phyloP scores from a whole-genome alignment of 495 filamentous ascomycete species.

The Trichoderma asperelloides region DNA sequence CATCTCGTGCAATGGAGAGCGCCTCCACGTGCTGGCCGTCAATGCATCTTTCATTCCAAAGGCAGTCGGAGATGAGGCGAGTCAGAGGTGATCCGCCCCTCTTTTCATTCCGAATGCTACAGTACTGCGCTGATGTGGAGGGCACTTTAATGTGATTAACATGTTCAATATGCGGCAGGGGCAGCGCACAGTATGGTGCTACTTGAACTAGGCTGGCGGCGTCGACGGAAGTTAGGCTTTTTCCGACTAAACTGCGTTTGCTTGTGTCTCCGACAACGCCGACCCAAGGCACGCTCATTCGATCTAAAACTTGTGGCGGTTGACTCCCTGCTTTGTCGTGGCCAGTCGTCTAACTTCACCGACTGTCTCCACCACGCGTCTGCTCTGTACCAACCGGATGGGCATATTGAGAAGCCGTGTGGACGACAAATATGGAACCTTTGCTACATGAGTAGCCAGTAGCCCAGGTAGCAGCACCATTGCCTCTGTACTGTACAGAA shows the following conservation, averaged over 20 bases:
- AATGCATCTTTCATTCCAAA: not conserved
- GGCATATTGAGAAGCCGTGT: not conserved
- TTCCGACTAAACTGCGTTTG: not conserved
- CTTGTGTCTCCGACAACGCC: not conserved
- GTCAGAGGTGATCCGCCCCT: not conserved
- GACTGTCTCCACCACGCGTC: not conserved
- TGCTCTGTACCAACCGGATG: not conserved
- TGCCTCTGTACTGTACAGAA: not conserved
- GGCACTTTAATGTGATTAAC: not conserved
- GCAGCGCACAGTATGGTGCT: not conserved
- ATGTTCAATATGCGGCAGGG: not conserved
- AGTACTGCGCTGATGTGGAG: not conserved
- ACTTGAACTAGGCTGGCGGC: not conserved
- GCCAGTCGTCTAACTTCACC: conserved; percentile 6
- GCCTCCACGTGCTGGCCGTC: not conserved
- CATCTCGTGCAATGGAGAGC: not conserved
- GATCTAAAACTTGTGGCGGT: conserved; percentile 3
- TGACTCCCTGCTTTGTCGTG: not conserved
- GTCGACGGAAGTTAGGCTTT: not conserved
- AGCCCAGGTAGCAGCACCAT: not conserved
- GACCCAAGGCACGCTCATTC: not conserved
- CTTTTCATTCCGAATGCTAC: not conserved
- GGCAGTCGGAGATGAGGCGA: not conserved
- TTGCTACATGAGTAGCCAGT: not conserved
- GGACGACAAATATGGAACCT: conserved; percentile 2